Base-by-base conservation (phyloP, 1,284 basidiomycete genomes). In the Trametes sp. region DNA sequence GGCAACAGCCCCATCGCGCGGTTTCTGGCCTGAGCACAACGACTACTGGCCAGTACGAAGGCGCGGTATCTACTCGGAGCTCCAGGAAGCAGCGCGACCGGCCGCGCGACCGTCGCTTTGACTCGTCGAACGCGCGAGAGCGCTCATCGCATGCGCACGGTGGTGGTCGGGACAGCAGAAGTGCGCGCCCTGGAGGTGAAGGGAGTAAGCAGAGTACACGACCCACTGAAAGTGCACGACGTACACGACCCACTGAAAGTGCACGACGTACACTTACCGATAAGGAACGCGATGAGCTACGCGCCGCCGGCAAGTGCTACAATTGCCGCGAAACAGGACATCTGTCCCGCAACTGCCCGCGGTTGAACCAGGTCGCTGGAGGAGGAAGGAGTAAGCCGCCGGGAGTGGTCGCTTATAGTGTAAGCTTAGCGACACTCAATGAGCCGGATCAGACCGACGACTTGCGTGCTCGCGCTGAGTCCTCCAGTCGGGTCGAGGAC, bases 331-430 rank as follows among this genome's bases (percentile, higher is more conserved):
- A 69, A 38, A 10, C 54, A 2, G 67, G 69, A 1, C 69, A 72
- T 42, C 19, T 65, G 35, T 9, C 42, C 4, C 52, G 57, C 5
- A 63, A 69, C 33, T 72, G 69, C 45, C 69, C 65, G 8, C 31
- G 29, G 2, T 23, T 4, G 11, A 23, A 21, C 31, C 29, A 35
- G 8, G 31, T 51, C 6, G 2, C 16, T 1, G 11, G 4, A 0
- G 9, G 13, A 2, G 14, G n/a, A 4, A 1, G 61, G 75, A 19
- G 56, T 59, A 36, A 72, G 70, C 6, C 70, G 74, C 57, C 75
- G 75, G 52, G 55, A 62, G 13, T 68, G 67, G 0, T 68, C 74
- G 0, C 56, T 63, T 46, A 57, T 70, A 57, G 66, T 75, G 52
- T 21, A 56, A 26, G 61, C 51, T 0, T 52, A 6, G 23, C n/a